These are phyloP conservation scores for Phaeophleospora eucalypticola DNA, from an alignment of 2,329 filamentous ascomycete species.

Conservation along the genomic window DNA sequence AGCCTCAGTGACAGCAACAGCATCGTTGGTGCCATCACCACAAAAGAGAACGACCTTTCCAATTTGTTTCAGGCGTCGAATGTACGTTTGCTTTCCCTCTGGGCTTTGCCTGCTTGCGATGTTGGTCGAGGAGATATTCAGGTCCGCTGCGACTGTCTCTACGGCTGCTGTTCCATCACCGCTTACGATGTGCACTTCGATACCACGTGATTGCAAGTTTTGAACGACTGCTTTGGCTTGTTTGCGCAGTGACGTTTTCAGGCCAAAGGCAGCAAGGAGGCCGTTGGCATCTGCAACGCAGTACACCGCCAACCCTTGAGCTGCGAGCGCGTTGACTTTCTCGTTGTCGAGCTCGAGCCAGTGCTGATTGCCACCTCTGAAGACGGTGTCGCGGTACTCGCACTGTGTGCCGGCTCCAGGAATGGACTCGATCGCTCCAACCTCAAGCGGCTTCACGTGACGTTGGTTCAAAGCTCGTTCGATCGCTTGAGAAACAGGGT, in stretches of 20 bases:
- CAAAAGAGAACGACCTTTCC: conserved; percentile 58
- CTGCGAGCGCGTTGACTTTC: conserved; percentile 34
- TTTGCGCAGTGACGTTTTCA: conserved; percentile 46
- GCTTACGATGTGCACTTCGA: conserved; percentile 53
- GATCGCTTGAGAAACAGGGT: conserved; percentile 27
- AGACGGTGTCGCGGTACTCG: conserved; percentile 29
- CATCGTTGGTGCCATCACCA: conserved; percentile 78
- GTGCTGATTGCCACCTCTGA: conserved; percentile 42
- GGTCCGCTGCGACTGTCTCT: too few species aligned
- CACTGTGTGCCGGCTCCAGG: conserved; percentile 44
- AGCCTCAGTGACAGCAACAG: conserved; percentile 66
- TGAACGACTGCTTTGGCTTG: conserved; percentile 51
- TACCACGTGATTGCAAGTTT: conserved; percentile 46
- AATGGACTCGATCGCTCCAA: conserved; percentile 29
- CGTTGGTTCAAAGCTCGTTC: too few species aligned
- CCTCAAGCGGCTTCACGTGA: background rate
- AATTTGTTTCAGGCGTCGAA: conserved; percentile 32
- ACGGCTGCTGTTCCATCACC: conserved; percentile 54
- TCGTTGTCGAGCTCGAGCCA: conserved; percentile 42
- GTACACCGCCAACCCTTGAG: conserved; percentile 50
- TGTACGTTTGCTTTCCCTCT: conserved; percentile 51
- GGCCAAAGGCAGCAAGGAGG: conserved; percentile 48
- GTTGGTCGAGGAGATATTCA: too few species aligned
- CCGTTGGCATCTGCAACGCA: conserved; percentile 50
- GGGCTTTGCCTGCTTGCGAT: conserved; percentile 38